Evolutionary conservation across 2,329 filamentous ascomycete genomes (phyloP).

Genomic region (Pseudogymnoascus sp.): DNA sequence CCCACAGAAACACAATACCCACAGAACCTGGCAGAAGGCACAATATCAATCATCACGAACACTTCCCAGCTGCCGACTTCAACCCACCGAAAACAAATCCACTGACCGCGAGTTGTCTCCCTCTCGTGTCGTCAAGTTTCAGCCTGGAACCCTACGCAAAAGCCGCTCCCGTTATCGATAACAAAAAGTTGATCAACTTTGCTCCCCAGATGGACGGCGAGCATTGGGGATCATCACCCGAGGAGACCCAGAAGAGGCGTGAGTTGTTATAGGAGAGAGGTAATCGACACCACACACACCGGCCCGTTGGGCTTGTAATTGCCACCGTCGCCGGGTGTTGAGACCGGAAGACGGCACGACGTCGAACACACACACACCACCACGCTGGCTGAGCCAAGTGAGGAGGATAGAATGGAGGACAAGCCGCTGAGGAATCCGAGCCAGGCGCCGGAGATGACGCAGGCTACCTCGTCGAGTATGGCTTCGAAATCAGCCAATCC

Average conservation of each 20-base stretch:
- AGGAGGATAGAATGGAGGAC: background rate
- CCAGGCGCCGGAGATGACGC: background rate
- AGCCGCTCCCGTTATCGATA: background rate
- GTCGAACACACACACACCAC: background rate
- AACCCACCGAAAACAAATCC: background rate
- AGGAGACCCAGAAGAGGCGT: background rate
- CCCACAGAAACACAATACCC: background rate
- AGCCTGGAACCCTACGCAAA: background rate
- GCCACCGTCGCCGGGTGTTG: background rate
- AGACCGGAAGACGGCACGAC: background rate
- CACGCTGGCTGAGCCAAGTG: background rate
- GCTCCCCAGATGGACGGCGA: constrained; percentile 5
- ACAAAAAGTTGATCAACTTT: background rate
- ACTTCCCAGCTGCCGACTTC: background rate
- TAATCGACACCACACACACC: background rate
- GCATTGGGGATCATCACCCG: constrained; percentile 4
- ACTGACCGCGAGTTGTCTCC: background rate
- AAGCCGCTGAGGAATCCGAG: background rate
- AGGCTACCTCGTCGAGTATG: constrained; percentile 6
- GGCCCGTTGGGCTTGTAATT: background rate
- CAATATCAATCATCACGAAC: background rate
- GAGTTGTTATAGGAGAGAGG: background rate
- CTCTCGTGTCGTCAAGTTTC: background rate
- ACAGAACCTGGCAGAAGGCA: background rate
- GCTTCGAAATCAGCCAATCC: constrained; percentile 2